A percentile compares a stretch with the other conserved stretches of the same genome.
phyloP scores from a whole-genome alignment of 2,329 filamentous ascomycete genomes.

The Zymoseptoria tritici region DNA sequence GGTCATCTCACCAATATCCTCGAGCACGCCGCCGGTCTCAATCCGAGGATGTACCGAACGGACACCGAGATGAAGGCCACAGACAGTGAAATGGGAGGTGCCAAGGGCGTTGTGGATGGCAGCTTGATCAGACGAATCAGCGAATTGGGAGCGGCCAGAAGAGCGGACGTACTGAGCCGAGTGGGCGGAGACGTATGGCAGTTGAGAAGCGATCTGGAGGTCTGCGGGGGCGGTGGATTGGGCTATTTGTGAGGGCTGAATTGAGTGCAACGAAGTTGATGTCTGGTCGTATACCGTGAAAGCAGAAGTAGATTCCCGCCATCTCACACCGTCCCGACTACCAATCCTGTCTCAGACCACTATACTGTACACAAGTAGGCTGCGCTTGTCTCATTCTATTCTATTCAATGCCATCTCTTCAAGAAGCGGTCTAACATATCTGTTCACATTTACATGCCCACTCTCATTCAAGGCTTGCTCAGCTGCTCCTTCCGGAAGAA shows the following conservation, averaged over 20 bases:
- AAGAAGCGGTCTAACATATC: background rate
- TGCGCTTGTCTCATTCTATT: background rate
- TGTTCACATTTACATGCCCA: background rate
- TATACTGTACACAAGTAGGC: background rate
- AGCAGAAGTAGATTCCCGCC: too few species aligned
- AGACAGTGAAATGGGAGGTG: constrained; percentile 39
- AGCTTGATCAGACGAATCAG: constrained; percentile 66
- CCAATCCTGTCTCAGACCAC: background rate
- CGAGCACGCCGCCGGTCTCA: constrained; percentile 70
- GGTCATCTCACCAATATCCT: constrained; percentile 71
- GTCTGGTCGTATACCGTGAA: background rate
- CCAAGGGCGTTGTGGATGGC: constrained; percentile 69
- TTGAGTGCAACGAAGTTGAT: background rate
- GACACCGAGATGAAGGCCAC: constrained; percentile 16
- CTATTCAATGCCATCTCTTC: background rate
- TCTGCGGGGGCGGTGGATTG: constrained; percentile 57
- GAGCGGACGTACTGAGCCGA: constrained; percentile 65
- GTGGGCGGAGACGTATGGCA: constrained; percentile 62
- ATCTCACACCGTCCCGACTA: too few species aligned
- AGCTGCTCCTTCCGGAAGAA: constrained; percentile 15
- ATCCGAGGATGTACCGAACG: constrained; percentile 70
- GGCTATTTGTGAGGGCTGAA: constrained; percentile 30
- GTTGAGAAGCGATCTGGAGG: constrained; percentile 62
- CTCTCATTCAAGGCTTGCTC: constrained; percentile 5
- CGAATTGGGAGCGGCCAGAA: constrained; percentile 64